These are phyloP conservation scores for Komagataella populi DNA, from an alignment of 805 yeast species.

Conservation along the genomic window DNA sequence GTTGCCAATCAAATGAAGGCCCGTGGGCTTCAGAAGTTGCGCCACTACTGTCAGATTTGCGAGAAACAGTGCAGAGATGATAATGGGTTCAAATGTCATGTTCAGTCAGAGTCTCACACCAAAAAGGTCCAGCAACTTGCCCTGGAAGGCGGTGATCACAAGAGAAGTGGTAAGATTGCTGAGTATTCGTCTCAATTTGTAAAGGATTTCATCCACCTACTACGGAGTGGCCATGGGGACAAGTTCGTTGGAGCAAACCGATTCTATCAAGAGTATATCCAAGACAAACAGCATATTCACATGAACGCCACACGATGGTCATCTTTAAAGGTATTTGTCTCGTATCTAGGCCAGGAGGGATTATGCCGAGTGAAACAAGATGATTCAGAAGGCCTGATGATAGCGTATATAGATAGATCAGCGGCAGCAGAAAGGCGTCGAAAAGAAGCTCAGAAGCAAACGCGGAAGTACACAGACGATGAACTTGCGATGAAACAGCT, in stretches of 20 bases:
- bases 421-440: conserved; percentile 30
- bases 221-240: conserved; percentile 67
- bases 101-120: conserved; percentile 68
- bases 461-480: conserved; percentile 28
- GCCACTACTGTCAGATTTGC: conserved; percentile 86
- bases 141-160: conserved; percentile 18
- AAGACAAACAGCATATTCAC: conserved; percentile 74
- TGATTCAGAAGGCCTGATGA: conserved; percentile 17
- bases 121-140: conserved; percentile 38
- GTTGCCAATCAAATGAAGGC: conserved; percentile 68
- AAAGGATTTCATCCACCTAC: conserved; percentile 45
- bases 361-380: conserved; percentile 32
- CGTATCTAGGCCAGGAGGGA: conserved; percentile 42
- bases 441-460: conserved; percentile 22
- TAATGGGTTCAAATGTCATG: conserved; percentile 88
- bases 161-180: conserved; percentile 25
- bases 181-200: conserved; percentile 49
- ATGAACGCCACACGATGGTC: conserved; percentile 82
- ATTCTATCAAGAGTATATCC: conserved; percentile 83
- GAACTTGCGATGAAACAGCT: conserved; percentile 26
- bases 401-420: conserved; percentile 39
- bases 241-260: conserved; percentile 68
- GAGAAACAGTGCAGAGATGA: conserved; percentile 91
- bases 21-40: conserved; percentile 72
- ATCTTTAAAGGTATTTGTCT: conserved; percentile 54